phyloP scores from a whole-genome alignment of 129 eudicot genomes.

The Centella asiatica region DNA sequence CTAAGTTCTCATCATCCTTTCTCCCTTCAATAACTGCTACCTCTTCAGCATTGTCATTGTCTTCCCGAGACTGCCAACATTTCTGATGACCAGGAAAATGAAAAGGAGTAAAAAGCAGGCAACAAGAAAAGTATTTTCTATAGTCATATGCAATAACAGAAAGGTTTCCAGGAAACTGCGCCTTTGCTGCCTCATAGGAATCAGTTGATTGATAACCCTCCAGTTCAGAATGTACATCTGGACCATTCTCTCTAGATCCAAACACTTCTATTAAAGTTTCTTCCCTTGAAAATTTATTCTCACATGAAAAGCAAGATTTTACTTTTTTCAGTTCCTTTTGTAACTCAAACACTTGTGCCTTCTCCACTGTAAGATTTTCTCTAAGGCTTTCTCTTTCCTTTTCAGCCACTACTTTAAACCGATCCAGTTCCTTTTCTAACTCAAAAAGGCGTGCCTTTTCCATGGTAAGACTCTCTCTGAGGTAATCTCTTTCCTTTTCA shows the following conservation, averaged over 20 bases:
- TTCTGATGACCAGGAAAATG: background rate
- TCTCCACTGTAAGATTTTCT: constrained; percentile 32
- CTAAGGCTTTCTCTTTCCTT: constrained; percentile 26
- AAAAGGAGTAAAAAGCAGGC: background rate
- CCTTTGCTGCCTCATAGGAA: constrained; percentile 26
- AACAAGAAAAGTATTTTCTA: background rate
- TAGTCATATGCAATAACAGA: background rate
- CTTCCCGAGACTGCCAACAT: background rate
- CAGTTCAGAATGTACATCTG: background rate
- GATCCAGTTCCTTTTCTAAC: constrained; percentile 38
- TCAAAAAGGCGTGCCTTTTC: constrained; percentile 30
- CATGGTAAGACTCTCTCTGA: constrained; percentile 30
- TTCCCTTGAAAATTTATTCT: constrained; percentile 14
- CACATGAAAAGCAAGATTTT: constrained; percentile 29
- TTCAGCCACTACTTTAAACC: constrained; percentile 33
- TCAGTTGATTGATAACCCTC: constrained; percentile 12
- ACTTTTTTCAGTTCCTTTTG: constrained; percentile 35
- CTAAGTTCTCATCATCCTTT: background rate
- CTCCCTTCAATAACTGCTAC: background rate
- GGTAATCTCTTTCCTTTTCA: constrained; percentile 25
- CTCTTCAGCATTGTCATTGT: background rate
- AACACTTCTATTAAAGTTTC: constrained; percentile 2
- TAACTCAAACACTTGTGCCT: constrained; percentile 26
- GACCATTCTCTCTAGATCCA: constrained; percentile 9
- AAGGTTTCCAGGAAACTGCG: background rate